Conservation (phyloP, 2,329 filamentous ascomycete species). For the Aspergillus texensis region DNA sequence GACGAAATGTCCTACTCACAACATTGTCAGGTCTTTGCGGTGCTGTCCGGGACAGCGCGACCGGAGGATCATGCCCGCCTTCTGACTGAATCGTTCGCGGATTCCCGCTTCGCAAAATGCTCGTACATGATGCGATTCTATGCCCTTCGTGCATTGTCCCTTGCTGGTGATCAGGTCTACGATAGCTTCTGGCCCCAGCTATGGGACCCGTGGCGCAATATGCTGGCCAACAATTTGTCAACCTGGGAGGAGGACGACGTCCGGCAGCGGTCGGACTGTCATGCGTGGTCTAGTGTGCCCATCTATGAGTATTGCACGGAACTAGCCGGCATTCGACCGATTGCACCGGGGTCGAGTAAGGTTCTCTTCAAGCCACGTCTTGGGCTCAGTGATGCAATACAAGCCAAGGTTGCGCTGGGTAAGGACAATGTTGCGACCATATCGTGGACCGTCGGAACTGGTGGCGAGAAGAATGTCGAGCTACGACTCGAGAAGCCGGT, state of each 20-base stretch:
- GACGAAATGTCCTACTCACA: slow-evolving; percentile 27
- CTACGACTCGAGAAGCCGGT: slow-evolving; percentile 22
- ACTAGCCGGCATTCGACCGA: slow-evolving; percentile 28
- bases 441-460: slow-evolving; percentile 15
- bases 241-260: slow-evolving; percentile 51
- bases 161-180: slow-evolving; percentile 37
- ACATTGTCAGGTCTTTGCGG: slow-evolving; percentile 37
- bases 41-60: slow-evolving; percentile 26
- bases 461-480: slow-evolving; percentile 16
- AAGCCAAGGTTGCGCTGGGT: slow-evolving; percentile 26
- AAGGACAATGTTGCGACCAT: slow-evolving; percentile 26
- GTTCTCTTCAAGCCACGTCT: slow-evolving; percentile 26
- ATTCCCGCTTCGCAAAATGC: slow-evolving; percentile 36
- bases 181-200: slow-evolving; percentile 34
- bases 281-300: slow-evolving; percentile 49
- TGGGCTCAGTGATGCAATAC: slow-evolving; percentile 11
- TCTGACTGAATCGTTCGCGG: slow-evolving; percentile 30
- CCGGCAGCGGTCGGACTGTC: slow-evolving; percentile 47
- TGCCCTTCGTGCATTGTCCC: slow-evolving; percentile 39
- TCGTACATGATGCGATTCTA: slow-evolving; percentile 48
- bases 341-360: slow-evolving; percentile 17
- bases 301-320: slow-evolving; percentile 48
- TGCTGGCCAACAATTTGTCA: slow-evolving; percentile 42
- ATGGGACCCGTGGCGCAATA: slow-evolving; percentile 42
- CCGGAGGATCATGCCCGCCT: slow-evolving; percentile 23